Conservation (phyloP, 306 rosid genomes). For the Corylus avellana region DNA sequence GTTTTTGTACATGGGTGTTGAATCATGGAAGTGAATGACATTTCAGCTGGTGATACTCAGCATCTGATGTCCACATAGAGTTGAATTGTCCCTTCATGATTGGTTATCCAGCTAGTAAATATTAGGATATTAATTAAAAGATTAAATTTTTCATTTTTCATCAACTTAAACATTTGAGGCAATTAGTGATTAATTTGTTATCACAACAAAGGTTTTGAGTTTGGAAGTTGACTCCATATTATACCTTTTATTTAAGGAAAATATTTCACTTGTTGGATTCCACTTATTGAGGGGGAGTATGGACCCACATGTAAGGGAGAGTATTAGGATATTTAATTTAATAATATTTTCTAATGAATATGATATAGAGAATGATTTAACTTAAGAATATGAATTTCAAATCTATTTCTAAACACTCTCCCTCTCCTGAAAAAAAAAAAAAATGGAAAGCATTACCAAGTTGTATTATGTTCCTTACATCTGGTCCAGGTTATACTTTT, state of each 20-base stretch:
- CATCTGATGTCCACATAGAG: neutral
- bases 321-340: no score
- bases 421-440: neutral
- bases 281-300: no score
- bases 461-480: conserved; percentile 15
- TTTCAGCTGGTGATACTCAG: neutral
- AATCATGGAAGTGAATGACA: neutral
- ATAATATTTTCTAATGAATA: no score
- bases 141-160: no score
- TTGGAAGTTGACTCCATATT: no score
- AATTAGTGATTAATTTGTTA: no score
- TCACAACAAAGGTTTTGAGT: no score
- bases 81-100: neutral
- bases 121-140: neutral
- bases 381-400: conserved; percentile 7
- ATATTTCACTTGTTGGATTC: no score
- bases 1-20: neutral
- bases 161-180: no score
- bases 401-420: neutral
- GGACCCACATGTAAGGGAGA: no score
- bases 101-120: neutral
- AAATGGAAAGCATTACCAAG: conserved; percentile 6
- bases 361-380: neutral
- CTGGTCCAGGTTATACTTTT: conserved; percentile 19
- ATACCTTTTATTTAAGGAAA: no score